Percentiles rank a stretch among this genome's conserved stretches.
Evolutionary conservation across 495 filamentous ascomycete genomes (phyloP).

Genomic region (Penicillium waksmanii): DNA sequence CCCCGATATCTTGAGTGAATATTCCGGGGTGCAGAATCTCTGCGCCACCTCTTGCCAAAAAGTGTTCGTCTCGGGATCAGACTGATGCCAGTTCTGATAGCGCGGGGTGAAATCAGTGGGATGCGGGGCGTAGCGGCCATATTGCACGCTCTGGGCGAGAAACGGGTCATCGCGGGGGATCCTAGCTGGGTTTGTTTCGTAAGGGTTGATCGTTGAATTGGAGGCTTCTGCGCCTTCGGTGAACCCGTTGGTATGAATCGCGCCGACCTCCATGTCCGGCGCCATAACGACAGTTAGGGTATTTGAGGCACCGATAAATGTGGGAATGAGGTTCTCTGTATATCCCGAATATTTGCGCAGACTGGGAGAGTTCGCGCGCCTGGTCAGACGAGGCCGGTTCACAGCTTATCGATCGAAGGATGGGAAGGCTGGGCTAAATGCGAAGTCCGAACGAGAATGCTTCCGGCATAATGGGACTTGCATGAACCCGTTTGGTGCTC

Average conservation of each 20-base stretch:
- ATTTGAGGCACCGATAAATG: not conserved
- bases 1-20: conserved; percentile 40
- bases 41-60: conserved; percentile 44
- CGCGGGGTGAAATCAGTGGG: conserved; percentile 44
- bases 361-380: not conserved
- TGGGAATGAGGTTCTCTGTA: not conserved
- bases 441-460: conserved; percentile 23
- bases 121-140: conserved; percentile 48
- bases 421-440: conserved; percentile 25
- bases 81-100: conserved; percentile 39
- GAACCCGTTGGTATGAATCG: conserved; percentile 35
- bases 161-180: conserved; percentile 45
- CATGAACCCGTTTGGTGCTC: conserved; percentile 3
- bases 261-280: conserved; percentile 26
- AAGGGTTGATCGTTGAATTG: conserved; percentile 28
- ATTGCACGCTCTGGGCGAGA: conserved; percentile 38
- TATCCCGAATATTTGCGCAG: not conserved
- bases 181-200: conserved; percentile 40
- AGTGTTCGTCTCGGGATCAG: conserved; percentile 32
- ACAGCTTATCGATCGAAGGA: conserved; percentile 19
- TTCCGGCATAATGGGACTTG: conserved; percentile 33
- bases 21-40: conserved; percentile 35
- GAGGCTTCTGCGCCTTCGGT: conserved; percentile 17
- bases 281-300: conserved; percentile 27
- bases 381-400: not conserved